Evolutionary conservation across 1,139 yeast genomes (phyloP).

Genomic region (Geotrichum klebahnii): DNA sequence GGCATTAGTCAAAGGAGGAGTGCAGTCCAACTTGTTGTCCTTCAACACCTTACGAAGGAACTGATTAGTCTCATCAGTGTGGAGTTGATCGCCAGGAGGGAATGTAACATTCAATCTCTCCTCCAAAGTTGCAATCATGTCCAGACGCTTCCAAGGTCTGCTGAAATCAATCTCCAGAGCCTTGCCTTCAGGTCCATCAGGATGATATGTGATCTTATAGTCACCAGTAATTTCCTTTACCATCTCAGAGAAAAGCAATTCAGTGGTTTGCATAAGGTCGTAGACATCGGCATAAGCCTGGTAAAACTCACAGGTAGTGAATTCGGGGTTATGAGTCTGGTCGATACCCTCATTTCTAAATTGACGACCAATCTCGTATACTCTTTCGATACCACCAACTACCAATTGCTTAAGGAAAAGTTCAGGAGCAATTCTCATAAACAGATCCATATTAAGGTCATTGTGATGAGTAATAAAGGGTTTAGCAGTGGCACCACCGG

Average conservation of each 20-base stretch:
- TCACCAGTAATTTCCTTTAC: conserved; percentile 91
- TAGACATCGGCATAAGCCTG: conserved; percentile 92
- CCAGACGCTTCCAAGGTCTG: conserved; percentile 97
- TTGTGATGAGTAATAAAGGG: conserved; percentile 97
- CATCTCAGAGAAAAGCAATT: conserved; percentile 90
- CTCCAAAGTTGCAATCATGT: conserved; percentile 95
- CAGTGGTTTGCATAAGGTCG: conserved; percentile 96
- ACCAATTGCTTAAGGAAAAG: conserved; percentile 92
- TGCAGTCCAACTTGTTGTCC: conserved; percentile 80
- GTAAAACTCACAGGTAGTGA: conserved; percentile 95
- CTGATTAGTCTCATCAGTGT: conserved; percentile 87
- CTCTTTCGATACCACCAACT: conserved; percentile 98
- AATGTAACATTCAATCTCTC: conserved; percentile 78
- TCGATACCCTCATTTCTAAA: conserved; percentile 98
- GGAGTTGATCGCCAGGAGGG: conserved; percentile 94
- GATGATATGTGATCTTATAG: conserved; percentile 82
- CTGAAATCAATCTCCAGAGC: conserved; percentile 78
- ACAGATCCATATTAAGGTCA: conserved; percentile 93
- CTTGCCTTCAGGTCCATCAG: conserved; percentile 79
- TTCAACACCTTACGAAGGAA: conserved; percentile 77
- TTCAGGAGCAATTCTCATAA: conserved; percentile 98
- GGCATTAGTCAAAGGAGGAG: conserved; percentile 96
- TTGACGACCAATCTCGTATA: conserved; percentile 97
- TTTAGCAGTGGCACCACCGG: conserved; percentile 99
- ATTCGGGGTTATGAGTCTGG: conserved; percentile 96